These are phyloP conservation scores for Daldinia bambusicola DNA, from an alignment of 495 filamentous ascomycete genomes.

Conservation along the genomic window DNA sequence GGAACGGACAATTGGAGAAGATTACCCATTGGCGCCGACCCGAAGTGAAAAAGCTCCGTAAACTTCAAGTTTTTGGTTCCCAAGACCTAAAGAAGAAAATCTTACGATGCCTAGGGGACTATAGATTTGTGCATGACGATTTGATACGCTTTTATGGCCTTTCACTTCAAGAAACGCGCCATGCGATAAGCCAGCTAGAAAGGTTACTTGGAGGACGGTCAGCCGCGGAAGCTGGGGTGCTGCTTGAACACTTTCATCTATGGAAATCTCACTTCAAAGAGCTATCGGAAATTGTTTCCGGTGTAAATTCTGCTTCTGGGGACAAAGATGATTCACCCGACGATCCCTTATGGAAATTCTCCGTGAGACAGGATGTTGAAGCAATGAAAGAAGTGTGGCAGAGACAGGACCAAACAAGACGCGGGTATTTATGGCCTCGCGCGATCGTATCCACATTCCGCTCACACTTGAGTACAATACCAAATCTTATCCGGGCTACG, in stretches of 20 bases:
- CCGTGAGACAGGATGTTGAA: conserved; percentile 43
- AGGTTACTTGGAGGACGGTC: conserved; percentile 30
- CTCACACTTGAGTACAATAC: conserved; percentile 54
- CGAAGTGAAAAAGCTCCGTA: neutral
- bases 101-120: conserved; percentile 16
- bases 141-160: conserved; percentile 25
- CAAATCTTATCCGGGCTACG: conserved; percentile 63
- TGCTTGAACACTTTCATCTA: conserved; percentile 37
- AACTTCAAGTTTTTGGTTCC: neutral
- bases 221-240: conserved; percentile 4
- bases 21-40: conserved; percentile 2
- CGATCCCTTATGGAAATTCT: neutral
- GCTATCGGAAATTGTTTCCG: neutral
- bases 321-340: neutral
- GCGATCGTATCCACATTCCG: conserved; percentile 64
- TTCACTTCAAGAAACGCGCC: conserved; percentile 30
- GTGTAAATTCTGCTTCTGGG: neutral
- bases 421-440: conserved; percentile 59
- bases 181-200: conserved; percentile 38
- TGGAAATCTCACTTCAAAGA: conserved; percentile 37
- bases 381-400: conserved; percentile 60
- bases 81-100: conserved; percentile 35
- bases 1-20: conserved; percentile 19
- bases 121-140: conserved; percentile 19
- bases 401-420: conserved; percentile 39